These are phyloP conservation scores for Astragalus membranaceus DNA, from an alignment of 306 rosid species.

Conservation along the genomic window DNA sequence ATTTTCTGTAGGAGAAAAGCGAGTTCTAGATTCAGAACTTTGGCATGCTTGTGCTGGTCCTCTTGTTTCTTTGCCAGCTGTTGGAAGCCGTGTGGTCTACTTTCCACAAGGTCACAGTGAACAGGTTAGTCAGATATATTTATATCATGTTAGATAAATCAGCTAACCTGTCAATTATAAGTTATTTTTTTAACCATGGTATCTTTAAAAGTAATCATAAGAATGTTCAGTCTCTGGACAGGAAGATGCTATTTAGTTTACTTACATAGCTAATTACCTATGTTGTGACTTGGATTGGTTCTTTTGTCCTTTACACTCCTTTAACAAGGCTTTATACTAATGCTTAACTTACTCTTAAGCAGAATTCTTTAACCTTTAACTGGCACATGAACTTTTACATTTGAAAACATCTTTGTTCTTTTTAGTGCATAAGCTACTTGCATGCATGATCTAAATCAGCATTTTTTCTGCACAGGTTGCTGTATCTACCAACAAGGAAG, in stretches of 20 bases:
- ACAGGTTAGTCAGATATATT: constrained; percentile 48
- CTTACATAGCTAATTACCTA: not conserved
- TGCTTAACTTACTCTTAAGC: not conserved
- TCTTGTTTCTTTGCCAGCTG: constrained; percentile 78
- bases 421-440: not conserved
- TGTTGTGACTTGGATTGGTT: not conserved
- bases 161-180: not conserved
- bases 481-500: constrained; percentile 42
- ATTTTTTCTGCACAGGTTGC: constrained; percentile 34
- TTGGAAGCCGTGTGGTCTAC: constrained; percentile 87
- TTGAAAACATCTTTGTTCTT: not conserved
- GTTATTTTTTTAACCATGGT: not conserved
- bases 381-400: not conserved
- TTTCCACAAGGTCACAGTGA: constrained; percentile 98
- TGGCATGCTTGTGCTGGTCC: constrained; percentile 99
- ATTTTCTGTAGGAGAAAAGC: constrained; percentile 67
- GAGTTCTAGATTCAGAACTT: constrained; percentile 90
- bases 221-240: not conserved
- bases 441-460: constrained; percentile 1
- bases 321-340: not conserved
- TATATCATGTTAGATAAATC: not conserved
- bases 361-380: not conserved
- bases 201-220: not conserved
- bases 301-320: not conserved
- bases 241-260: not conserved